Conservation (phyloP, 768 basidiomycete genomes). For the Psilocybe cubensis region DNA sequence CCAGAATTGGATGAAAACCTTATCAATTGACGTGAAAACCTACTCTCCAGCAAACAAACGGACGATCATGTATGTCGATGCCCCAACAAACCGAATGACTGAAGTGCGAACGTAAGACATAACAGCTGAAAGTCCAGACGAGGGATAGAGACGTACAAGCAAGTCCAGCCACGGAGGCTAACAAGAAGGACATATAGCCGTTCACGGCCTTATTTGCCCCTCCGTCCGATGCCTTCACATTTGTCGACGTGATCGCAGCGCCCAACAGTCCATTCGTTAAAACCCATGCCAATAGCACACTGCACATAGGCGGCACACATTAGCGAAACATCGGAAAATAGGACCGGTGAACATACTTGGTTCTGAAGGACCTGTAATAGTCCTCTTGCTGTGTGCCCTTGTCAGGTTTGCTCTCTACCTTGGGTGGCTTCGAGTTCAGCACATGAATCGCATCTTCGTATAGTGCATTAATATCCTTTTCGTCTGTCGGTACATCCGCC, state of each 20-base stretch:
- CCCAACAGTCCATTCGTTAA: conserved; percentile 84
- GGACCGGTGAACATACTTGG: conserved; percentile 61
- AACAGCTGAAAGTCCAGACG: background rate
- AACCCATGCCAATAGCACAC: conserved; percentile 86
- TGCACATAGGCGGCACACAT: conserved; percentile 25
- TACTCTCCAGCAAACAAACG: conserved; percentile 91
- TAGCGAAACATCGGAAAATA: background rate
- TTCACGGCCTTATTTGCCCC: conserved; percentile 62
- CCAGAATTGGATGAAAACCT: background rate
- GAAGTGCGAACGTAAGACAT: background rate
- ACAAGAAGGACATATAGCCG: conserved; percentile 87
- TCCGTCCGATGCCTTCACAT: conserved; percentile 47
- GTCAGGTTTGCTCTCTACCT: conserved; percentile 67
- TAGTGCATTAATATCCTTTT: conserved; percentile 86
- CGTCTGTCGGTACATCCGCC: conserved; percentile 81
- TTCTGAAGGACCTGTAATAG: conserved; percentile 88
- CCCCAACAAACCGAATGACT: conserved; percentile 89
- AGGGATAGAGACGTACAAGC: conserved; percentile 60
- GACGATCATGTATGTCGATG: conserved; percentile 80
- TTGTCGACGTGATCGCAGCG: conserved; percentile 69
- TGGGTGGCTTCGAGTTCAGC: conserved; percentile 76
- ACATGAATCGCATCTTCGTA: conserved; percentile 93
- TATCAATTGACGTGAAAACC: background rate
- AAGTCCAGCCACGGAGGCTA: conserved; percentile 87
- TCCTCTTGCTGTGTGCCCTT: conserved; percentile 73